Base-by-base conservation (phyloP, 495 filamentous ascomycete species). In the Peziza echinospora region DNA sequence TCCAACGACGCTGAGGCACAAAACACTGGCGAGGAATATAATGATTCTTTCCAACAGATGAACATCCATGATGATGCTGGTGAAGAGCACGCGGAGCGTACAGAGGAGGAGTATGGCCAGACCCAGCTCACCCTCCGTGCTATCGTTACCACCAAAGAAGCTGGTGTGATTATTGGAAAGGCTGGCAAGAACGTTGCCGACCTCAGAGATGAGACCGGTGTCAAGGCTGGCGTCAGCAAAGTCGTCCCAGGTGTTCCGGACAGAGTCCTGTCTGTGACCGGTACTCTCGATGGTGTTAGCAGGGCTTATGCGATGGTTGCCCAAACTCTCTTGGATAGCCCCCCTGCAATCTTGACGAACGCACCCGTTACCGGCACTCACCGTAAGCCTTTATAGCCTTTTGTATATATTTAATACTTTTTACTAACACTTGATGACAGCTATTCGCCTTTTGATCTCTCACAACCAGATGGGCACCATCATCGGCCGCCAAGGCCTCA, bases 391-490 rank as follows among this genome's bases (percentile, higher is more conserved):
- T 42, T 13, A 19, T 22, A 9, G 28, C 19, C 37, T 51, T 26
- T 24, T 41, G 26, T 26, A 21, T 46, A 41, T 41, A n/a, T n/a
- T n/a, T 21, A 34, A n/a, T 23, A 37, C 30, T 41, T 21, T 41
- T 42, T n/a, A 26, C 11, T 41, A 46, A 13, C 19, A 1, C 30
- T 5, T 40, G 47, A 30, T 19, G 45, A 46, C 50, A 97, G 89
- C 91, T 25, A 79, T 97, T 60, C 93, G 92, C 50, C 76, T 97
- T 8, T 76, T 97, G 53, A 97, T 97, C 60, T 96, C 91, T 17
- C 89, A 97, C 66, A 96, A 96, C 60, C 91, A 97, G 63, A 97
- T 97, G 89, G 89, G 89, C 46, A 96, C 89, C 51, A 93, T 97
- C 63, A 97, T 97, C 55, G 89, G 89, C 51, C 79, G 85, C 45